A percentile compares a stretch with the other conserved stretches of the same genome.
Conservation (phyloP, 352 stramenopile genomes). For the Peronospora belbahrii region DNA sequence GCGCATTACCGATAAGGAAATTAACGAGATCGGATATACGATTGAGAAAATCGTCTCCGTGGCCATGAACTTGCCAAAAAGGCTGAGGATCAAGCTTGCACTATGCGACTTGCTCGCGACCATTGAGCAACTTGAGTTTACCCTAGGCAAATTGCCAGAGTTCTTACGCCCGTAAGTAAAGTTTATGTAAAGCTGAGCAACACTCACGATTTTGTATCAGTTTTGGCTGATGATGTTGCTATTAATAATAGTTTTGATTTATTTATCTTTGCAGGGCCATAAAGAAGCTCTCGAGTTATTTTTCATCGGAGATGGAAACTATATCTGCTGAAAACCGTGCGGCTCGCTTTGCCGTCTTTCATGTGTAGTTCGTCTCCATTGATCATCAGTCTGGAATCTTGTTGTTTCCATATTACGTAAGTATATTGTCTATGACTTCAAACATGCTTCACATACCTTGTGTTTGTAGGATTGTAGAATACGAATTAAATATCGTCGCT, state of each 20-base stretch:
- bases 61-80: slow-evolving; percentile 14
- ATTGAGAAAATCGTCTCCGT: slow-evolving; percentile 16
- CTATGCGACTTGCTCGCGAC: slow-evolving; percentile 14
- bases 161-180: slow-evolving; percentile 25
- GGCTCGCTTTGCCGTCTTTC: not conserved
- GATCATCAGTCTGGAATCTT: not conserved
- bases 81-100: slow-evolving; percentile 11
- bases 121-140: slow-evolving; percentile 17
- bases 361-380: not conserved
- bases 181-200: not conserved
- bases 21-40: slow-evolving; percentile 11
- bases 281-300: slow-evolving; percentile 9
- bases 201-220: not conserved
- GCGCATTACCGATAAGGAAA: slow-evolving; percentile 10
- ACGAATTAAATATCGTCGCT: not conserved
- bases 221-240: not conserved
- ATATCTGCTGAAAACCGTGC: not conserved
- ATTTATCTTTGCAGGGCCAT: slow-evolving; percentile 4
- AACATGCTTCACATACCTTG: not conserved
- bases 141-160: slow-evolving; percentile 11
- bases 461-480: not conserved
- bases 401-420: not conserved
- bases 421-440: not conserved
- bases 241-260: not conserved
- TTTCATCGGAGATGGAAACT: not conserved